A percentile compares a stretch with the other conserved stretches of the same genome.
These are phyloP conservation scores for Ustilago nuda DNA, from an alignment of 1,284 basidiomycete genomes.

Conservation along the genomic window DNA sequence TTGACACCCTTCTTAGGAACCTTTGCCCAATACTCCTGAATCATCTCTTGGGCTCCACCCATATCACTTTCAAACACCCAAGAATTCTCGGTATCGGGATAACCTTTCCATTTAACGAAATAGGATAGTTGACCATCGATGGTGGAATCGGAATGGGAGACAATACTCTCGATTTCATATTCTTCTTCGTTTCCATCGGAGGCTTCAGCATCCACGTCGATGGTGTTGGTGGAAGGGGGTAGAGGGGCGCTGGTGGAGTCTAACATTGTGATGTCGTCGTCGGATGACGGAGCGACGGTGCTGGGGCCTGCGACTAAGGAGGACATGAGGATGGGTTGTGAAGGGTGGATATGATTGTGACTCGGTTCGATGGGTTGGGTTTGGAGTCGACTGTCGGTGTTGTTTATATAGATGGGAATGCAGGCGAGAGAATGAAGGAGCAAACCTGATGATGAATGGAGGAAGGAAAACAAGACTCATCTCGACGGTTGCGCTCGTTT, in stretches of 20 bases:
- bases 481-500: no score
- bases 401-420: neutral
- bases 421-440: no score
- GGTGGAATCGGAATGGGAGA: constrained; percentile 33
- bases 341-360: neutral
- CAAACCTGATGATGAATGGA: neutral
- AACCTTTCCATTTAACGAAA: constrained; percentile 61
- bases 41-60: constrained; percentile 53
- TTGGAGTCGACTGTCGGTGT: neutral
- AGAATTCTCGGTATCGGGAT: constrained; percentile 44
- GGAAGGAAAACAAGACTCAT: neutral
- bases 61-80: constrained; percentile 59
- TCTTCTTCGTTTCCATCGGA: constrained; percentile 44
- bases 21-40: constrained; percentile 42
- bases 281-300: constrained; percentile 3
- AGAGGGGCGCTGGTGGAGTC: constrained; percentile 15
- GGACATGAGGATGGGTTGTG: constrained; percentile 6
- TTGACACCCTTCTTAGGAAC: constrained; percentile 26
- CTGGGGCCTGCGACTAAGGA: constrained; percentile 12
- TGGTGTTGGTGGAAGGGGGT: constrained; percentile 1
- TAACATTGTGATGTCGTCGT: constrained; percentile 36
- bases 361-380: no score
- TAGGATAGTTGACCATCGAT: constrained; percentile 51
- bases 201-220: constrained; percentile 3
- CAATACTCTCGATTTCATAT: constrained; percentile 58